A percentile compares a stretch with the other conserved stretches of the same genome.
phyloP scores from a whole-genome alignment of 2,329 filamentous ascomycete genomes.

The Cyphellophora europaea region DNA sequence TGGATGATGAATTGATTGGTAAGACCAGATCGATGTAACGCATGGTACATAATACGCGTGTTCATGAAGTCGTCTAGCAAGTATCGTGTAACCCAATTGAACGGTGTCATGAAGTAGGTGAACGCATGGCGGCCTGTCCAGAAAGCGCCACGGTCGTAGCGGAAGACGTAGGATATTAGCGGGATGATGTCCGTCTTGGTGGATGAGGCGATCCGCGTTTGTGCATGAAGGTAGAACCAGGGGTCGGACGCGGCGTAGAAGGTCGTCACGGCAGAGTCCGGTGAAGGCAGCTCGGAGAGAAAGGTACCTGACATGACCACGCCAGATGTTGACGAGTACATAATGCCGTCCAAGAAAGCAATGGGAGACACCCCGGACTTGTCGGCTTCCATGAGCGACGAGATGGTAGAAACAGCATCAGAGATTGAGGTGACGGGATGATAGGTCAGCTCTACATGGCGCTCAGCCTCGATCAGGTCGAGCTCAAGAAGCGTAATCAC shows the following conservation, averaged over 20 bases:
- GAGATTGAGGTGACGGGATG: conserved; percentile 31
- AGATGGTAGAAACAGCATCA: conserved; percentile 27
- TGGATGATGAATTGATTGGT: conserved; percentile 52
- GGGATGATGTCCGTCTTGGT: conserved; percentile 20
- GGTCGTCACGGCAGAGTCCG: conserved; percentile 6
- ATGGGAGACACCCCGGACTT: conserved; percentile 20
- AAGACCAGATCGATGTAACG: conserved; percentile 49
- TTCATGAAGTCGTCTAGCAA: conserved; percentile 52
- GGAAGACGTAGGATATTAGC: conserved; percentile 28
- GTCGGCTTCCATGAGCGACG: conserved; percentile 28
- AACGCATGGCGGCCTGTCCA: conserved; percentile 55
- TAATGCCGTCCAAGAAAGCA: conserved; percentile 42
- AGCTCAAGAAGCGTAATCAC: conserved; percentile 50
- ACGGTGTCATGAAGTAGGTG: conserved; percentile 51
- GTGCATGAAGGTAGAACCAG: conserved; percentile 41
- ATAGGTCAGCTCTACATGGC: conserved; percentile 42
- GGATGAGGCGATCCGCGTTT: neutral
- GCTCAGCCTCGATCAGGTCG: conserved; percentile 34
- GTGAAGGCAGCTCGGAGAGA: conserved; percentile 18
- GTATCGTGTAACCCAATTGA: conserved; percentile 50
- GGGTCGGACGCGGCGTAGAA: conserved; percentile 29
- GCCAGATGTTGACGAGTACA: conserved; percentile 37
- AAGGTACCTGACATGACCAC: conserved; percentile 55
- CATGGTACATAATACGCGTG: conserved; percentile 53
- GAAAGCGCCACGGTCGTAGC: conserved; percentile 54